Base-by-base conservation (phyloP, 148 eudicot species). In the Arctostaphylos glauca region DNA sequence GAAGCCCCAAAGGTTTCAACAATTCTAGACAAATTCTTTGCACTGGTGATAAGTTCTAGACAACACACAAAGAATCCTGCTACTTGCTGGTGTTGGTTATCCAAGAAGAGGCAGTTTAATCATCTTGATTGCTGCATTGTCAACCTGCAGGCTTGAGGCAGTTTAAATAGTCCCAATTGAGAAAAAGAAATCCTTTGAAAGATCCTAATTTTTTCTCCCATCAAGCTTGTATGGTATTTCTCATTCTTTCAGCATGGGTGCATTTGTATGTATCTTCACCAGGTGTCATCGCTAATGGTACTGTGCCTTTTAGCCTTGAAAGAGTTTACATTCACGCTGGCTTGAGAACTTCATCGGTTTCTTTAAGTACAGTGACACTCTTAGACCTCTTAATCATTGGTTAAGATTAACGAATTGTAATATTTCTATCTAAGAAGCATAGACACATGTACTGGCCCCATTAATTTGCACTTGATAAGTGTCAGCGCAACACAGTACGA, bases 81-180 rank as follows among this genome's bases (percentile, higher is more conserved):
- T 25, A 41, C 19, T 16, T 41, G 41, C 10, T 15, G 75, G 73
- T 38, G 73, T 52, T 50, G 59, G 19, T 21, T n/a, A 50, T 48
- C 58, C 6, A 0, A 4, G 58, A 76, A 48, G 49, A n/a, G 13
- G 56, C 31, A 76, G 13, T 76, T 43, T 53, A 19, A 21, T 18
- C 52, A 76, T 18, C 77, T 47, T 50, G 41, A 50, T 43, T 13
- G 8, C n/a, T 70, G 74, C 21, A 7, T 71, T 6, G 21, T 71
- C 75, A 71, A 71, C 75, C 75, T 71, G 78, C 43, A 48, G n/a
- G n/a, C 23, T 8, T 25, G n/a, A n/a, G n/a, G n/a, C n/a, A n/a
- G n/a, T 15, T 23, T 12, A n/a, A 50, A 48, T 13, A 12, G 56
- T 48, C 41, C 41, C 53, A n/a, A 5, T 50, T 8, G 80, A 38